These are phyloP conservation scores for Breynia disticha DNA, from an alignment of 441 rosid genomes.

Conservation along the genomic window DNA sequence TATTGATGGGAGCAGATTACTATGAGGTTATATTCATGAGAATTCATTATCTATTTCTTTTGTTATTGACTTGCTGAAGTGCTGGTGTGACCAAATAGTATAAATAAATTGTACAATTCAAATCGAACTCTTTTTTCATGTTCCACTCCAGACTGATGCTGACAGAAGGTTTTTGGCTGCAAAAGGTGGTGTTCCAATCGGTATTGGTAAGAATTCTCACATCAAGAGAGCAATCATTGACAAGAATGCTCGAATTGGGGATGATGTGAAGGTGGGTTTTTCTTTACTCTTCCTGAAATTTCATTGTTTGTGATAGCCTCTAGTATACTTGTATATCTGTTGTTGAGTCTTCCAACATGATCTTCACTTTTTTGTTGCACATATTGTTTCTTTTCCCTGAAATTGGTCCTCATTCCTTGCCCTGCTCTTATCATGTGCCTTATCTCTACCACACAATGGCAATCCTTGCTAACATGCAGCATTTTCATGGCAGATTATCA, in stretches of 20 bases:
- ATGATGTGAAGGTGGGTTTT: slow-evolving; percentile 60
- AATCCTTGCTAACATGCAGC: background rate
- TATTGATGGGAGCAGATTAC: slow-evolving; percentile 93
- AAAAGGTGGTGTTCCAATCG: slow-evolving; percentile 90
- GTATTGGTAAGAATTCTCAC: slow-evolving; percentile 78
- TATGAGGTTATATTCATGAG: slow-evolving; percentile 49
- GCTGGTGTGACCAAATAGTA: background rate
- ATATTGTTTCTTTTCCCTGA: too few species aligned
- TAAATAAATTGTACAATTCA: background rate
- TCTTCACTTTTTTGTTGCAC: too few species aligned
- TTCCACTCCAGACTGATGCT: slow-evolving; percentile 64
- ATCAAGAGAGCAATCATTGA: slow-evolving; percentile 88
- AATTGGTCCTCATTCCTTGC: too few species aligned
- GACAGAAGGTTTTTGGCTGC: slow-evolving; percentile 84
- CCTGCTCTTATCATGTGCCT: too few species aligned
- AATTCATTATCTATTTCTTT: background rate
- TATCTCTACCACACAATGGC: too few species aligned
- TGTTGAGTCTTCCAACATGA: too few species aligned
- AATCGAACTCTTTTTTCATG: background rate
- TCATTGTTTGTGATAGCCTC: too few species aligned
- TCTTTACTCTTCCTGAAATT: background rate
- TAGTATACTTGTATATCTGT: too few species aligned
- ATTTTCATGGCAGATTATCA: slow-evolving; percentile 50
- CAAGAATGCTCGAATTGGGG: slow-evolving; percentile 90
- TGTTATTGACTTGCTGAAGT: background rate